A percentile compares a stretch with the other conserved stretches of the same genome.
Conservation (phyloP, 2,329 filamentous ascomycete species). For the Fusarium hainanense region DNA sequence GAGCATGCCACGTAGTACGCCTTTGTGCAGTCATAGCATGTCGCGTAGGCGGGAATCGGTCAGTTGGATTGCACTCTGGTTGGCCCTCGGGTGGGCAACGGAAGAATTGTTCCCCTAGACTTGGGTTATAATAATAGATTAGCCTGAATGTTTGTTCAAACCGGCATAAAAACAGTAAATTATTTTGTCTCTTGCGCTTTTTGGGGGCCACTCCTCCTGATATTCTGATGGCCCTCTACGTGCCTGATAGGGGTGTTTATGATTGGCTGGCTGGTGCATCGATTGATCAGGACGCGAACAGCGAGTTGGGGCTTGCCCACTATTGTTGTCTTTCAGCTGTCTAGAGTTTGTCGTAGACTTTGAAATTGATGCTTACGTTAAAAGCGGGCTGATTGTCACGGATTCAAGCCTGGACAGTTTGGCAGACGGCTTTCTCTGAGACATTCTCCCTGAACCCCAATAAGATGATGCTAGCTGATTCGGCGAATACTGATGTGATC, state of each 20-base stretch:
- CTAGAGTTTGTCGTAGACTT: rapidly evolving
- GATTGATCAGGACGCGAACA: slow-evolving; percentile 12
- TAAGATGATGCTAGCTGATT: not conserved
- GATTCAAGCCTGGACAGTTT: slow-evolving; percentile 12
- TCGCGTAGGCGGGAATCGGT: slow-evolving; percentile 12
- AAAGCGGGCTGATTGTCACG: slow-evolving; percentile 18
- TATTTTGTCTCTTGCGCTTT: too few relatives aligned
- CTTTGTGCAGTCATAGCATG: slow-evolving; percentile 14
- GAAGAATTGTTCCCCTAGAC: too few relatives aligned
- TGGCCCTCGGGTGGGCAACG: not conserved
- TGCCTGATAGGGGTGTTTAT: not conserved
- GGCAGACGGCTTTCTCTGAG: not conserved
- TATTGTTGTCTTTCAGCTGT: too few relatives aligned
- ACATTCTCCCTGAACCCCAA: not conserved
- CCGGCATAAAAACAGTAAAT: too few relatives aligned
- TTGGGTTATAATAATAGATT: too few relatives aligned
- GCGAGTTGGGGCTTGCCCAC: not conserved
- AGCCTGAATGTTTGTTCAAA: too few relatives aligned
- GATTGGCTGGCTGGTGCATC: not conserved
- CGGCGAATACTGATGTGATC: too few relatives aligned
- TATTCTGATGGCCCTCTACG: not conserved
- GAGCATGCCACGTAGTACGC: slow-evolving; percentile 29
- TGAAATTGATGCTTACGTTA: not conserved
- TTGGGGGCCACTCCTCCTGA: too few relatives aligned
- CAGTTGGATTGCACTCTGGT: slow-evolving; percentile 18